phyloP scores from a whole-genome alignment of 345 rosid genomes.

The Capsella bursapastoris region DNA sequence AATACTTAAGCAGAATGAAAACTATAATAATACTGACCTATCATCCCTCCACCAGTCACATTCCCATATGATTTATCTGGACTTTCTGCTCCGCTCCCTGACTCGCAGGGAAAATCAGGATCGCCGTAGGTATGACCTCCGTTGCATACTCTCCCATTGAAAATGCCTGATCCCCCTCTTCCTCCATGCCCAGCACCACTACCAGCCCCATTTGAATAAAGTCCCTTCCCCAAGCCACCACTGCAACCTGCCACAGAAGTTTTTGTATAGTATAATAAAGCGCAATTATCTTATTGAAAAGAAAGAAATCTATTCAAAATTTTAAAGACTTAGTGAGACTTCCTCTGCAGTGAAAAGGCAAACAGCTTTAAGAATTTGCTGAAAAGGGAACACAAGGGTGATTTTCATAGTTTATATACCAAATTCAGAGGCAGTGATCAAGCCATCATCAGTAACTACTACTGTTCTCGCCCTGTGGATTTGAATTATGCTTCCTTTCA shows the following conservation, averaged over 20 bases:
- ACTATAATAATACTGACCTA: constrained; percentile 56
- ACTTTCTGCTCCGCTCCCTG: constrained; percentile 95
- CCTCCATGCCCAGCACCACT: constrained; percentile 99
- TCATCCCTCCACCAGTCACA: constrained; percentile 93
- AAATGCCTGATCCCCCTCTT: constrained; percentile 89
- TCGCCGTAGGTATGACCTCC: constrained; percentile 86
- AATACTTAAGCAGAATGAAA: constrained; percentile 3
- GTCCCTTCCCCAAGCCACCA: constrained; percentile 86
- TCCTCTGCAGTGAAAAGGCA: constrained; percentile 25
- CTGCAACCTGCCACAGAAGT: constrained; percentile 71
- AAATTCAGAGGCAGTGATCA: constrained; percentile 82
- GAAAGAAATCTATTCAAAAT: background rate
- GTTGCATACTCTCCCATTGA: constrained; percentile 73
- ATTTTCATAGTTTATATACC: constrained; percentile 52
- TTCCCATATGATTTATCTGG: constrained; percentile 68
- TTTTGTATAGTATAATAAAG: constrained; percentile 24
- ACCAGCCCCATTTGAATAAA: constrained; percentile 85
- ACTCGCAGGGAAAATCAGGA: constrained; percentile 92
- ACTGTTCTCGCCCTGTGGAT: constrained; percentile 91
- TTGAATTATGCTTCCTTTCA: constrained; percentile 92
- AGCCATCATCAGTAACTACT: constrained; percentile 66
- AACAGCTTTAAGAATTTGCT: constrained; percentile 14
- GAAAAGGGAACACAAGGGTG: constrained; percentile 18
- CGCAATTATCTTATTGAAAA: constrained; percentile 33
- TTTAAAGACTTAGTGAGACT: background rate